phyloP scores from a whole-genome alignment of 305 asterid species.

The Fraxinus ornus region DNA sequence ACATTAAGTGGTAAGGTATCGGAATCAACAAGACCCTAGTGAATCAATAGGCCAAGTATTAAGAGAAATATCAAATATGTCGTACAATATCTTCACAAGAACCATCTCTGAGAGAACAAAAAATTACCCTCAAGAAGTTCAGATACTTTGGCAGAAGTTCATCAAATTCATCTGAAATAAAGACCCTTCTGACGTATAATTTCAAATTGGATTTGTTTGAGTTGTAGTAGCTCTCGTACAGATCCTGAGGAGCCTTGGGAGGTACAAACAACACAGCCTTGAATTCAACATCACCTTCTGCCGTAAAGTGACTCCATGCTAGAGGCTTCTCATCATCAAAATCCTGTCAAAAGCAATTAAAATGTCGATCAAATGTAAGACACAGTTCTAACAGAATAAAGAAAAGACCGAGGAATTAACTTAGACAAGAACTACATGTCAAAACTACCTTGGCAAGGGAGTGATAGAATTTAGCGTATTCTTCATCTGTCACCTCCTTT shows the following conservation, averaged over 20 bases:
- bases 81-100: not conserved
- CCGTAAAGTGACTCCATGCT: conserved; percentile 76
- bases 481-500: conserved; percentile 79
- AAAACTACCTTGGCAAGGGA: conserved; percentile 64
- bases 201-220: conserved; percentile 65
- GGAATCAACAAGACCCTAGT: conserved; percentile 2
- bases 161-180: conserved; percentile 78
- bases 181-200: conserved; percentile 70
- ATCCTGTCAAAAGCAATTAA: conserved; percentile 38
- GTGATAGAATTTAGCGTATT: conserved; percentile 67
- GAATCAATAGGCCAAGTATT: not conserved
- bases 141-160: conserved; percentile 79
- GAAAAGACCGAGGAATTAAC: not conserved
- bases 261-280: conserved; percentile 48
- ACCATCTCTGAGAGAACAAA: too few species aligned
- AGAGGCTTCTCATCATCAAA: conserved; percentile 71
- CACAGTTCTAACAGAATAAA: not conserved
- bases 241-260: conserved; percentile 65
- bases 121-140: conserved; percentile 58
- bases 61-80: too few species aligned
- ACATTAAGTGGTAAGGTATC: not conserved
- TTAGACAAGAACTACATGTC: not conserved
- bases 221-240: conserved; percentile 34
- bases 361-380: too few species aligned
- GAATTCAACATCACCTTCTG: conserved; percentile 88